Percentiles rank a stretch among this genome's conserved stretches.
Conservation (phyloP, 768 basidiomycete species). For the Pleurotus citrinopileatus region DNA sequence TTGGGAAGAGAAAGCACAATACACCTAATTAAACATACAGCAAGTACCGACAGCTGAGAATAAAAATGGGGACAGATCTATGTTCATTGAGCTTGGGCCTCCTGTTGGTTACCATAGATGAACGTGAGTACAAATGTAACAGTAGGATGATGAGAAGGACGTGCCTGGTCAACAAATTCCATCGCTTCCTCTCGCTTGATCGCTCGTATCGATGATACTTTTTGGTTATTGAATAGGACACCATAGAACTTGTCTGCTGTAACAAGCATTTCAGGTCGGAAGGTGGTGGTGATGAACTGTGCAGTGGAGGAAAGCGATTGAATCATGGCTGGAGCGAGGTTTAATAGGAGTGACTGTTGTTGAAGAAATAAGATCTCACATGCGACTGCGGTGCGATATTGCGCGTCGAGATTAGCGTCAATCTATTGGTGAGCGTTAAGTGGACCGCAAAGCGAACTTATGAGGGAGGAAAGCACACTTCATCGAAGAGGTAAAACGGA, state of each 20-base stretch:
- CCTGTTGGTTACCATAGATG: too few relatives aligned
- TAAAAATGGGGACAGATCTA: too few relatives aligned
- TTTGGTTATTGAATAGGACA: constrained; percentile 93
- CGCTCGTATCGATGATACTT: constrained; percentile 83
- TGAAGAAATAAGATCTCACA: constrained; percentile 44
- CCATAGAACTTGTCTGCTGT: constrained; percentile 97
- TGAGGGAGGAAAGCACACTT: constrained; percentile 43
- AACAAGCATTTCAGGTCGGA: constrained; percentile 95
- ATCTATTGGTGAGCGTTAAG: constrained; percentile 46
- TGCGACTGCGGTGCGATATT: constrained; percentile 96
- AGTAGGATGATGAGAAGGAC: constrained; percentile 15
- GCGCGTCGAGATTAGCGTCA: constrained; percentile 96
- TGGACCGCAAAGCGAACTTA: background rate
- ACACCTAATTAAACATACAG: too few relatives aligned
- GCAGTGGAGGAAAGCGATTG: constrained; percentile 82
- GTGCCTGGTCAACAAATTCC: constrained; percentile 89
- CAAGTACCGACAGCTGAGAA: too few relatives aligned
- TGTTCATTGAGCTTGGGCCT: constrained; percentile 20
- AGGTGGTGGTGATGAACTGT: constrained; percentile 98
- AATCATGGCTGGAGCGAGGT: constrained; percentile 74
- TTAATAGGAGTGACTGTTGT: background rate
- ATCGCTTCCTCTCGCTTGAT: constrained; percentile 90
- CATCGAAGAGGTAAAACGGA: constrained; percentile 99
- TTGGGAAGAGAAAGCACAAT: too few relatives aligned
- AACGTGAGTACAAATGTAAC: background rate